These are phyloP conservation scores for Orbilia javanica DNA, from an alignment of 2,329 filamentous ascomycete species.

Conservation along the genomic window DNA sequence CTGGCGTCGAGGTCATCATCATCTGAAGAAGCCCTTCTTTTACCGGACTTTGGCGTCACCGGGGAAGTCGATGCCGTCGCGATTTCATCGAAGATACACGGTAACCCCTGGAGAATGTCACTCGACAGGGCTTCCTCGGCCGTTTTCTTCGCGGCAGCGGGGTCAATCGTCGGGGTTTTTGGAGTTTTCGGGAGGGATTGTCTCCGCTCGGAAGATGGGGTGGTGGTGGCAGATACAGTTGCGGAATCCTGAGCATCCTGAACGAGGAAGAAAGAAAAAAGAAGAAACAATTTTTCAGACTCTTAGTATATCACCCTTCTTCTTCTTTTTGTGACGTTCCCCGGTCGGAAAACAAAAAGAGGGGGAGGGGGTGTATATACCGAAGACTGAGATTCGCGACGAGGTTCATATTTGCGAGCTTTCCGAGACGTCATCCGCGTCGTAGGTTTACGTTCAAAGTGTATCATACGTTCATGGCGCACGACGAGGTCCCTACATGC, in stretches of 20 bases:
- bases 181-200: slow-evolving; percentile 33
- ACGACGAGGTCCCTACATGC: slow-evolving; percentile 52
- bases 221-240: slow-evolving; percentile 30
- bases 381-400: slow-evolving; percentile 55
- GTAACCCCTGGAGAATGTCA: slow-evolving; percentile 43
- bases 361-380: slow-evolving; percentile 9
- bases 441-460: slow-evolving; percentile 56
- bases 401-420: slow-evolving; percentile 57
- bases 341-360: neutral
- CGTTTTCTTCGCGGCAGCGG: slow-evolving; percentile 50
- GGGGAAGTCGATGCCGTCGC: neutral
- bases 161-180: slow-evolving; percentile 42
- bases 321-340: neutral
- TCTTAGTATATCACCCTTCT: slow-evolving; percentile 19
- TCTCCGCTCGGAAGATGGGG: slow-evolving; percentile 38
- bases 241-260: slow-evolving; percentile 48
- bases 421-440: slow-evolving; percentile 57
- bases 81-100: slow-evolving; percentile 42
- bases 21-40: slow-evolving; percentile 36
- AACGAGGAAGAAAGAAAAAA: too few relatives aligned
- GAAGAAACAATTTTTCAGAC: neutral
- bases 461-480: slow-evolving; percentile 57
- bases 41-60: slow-evolving; percentile 23
- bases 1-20: slow-evolving; percentile 6
- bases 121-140: slow-evolving; percentile 36